Conservation (phyloP, 1,284 basidiomycete species). For the Mycosarcoma mackinlayi region DNA sequence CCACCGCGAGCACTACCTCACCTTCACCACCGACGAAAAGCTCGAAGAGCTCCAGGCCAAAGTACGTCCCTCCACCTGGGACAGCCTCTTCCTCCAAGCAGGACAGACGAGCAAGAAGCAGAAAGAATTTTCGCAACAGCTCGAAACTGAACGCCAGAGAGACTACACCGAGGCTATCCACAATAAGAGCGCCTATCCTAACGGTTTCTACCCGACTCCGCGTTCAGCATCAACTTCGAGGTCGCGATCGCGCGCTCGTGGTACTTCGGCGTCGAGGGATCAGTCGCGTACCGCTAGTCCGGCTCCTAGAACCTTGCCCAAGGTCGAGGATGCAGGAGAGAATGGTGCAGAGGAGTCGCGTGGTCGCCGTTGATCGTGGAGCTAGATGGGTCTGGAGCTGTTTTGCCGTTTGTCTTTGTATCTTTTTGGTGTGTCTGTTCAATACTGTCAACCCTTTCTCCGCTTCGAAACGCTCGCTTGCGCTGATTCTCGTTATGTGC, state of each 20-base stretch:
- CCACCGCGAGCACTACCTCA: conserved; percentile 62
- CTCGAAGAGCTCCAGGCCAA: conserved; percentile 73
- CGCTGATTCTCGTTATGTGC: too few relatives aligned
- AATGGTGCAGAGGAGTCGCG: conserved; percentile 5
- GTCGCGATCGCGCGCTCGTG: conserved; percentile 11
- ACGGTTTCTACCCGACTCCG: conserved; percentile 36
- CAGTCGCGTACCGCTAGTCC: conserved; percentile 29
- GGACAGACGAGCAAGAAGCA: conserved; percentile 49
- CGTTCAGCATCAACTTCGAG: conserved; percentile 14
- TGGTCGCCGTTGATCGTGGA: conserved; percentile 37
- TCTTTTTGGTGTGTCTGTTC: background rate
- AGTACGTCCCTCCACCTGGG: conserved; percentile 54
- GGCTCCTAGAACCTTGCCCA: conserved; percentile 10
- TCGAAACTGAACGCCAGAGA: conserved; percentile 30
- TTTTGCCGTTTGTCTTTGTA: too few relatives aligned
- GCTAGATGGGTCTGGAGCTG: too few relatives aligned
- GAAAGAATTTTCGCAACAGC: conserved; percentile 43
- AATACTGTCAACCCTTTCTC: too few relatives aligned
- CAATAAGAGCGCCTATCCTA: conserved; percentile 35
- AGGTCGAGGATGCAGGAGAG: conserved; percentile 12
- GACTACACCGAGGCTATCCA: conserved; percentile 42
- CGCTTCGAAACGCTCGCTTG: too few relatives aligned
- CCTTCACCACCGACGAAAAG: conserved; percentile 79
- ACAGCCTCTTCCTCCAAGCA: conserved; percentile 42
- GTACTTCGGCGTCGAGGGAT: conserved; percentile 15